These are phyloP conservation scores for Mesotaenium endlicherianum DNA, from an alignment of 139 green algal species.

Conservation along the genomic window DNA sequence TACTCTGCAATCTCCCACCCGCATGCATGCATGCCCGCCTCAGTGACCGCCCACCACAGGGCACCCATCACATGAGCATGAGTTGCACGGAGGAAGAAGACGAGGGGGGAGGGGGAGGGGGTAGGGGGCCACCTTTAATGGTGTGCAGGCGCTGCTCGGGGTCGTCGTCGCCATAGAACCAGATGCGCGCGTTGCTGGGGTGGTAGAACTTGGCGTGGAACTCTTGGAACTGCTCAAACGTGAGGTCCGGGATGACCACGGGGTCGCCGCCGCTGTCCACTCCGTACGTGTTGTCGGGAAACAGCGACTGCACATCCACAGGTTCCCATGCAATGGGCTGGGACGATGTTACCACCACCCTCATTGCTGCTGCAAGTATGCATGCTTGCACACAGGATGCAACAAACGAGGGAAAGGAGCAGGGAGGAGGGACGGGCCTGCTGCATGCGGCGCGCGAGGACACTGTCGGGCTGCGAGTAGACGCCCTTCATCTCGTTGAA, in stretches of 20 bases:
- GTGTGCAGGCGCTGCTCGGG: constrained; percentile 79
- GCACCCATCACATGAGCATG: no score
- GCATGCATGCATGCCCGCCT: no score
- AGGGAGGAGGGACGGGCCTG: no score
- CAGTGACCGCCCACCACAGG: no score
- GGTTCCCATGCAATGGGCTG: no score
- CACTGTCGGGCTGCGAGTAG: constrained; percentile 90
- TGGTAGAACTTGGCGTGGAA: constrained; percentile 97
- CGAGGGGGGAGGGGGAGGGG: neutral
- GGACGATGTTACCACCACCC: no score
- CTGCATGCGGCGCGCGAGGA: constrained; percentile 79
- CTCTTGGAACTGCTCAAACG: constrained; percentile 90
- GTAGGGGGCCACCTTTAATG: constrained; percentile 54
- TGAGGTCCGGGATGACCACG: constrained; percentile 85
- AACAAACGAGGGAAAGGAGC: no score
- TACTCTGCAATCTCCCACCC: no score
- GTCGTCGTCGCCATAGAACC: constrained; percentile 97
- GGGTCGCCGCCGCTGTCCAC: constrained; percentile 93
- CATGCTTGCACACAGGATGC: no score
- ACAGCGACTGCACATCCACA: constrained; percentile 53
- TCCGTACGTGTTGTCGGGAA: constrained; percentile 70
- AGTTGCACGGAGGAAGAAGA: neutral
- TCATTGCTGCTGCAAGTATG: no score
- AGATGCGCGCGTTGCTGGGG: constrained; percentile 90
- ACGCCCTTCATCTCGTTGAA: constrained; percentile 99